Base-by-base conservation (phyloP, 495 filamentous ascomycete genomes). In the Penicillium dipodomyicola region DNA sequence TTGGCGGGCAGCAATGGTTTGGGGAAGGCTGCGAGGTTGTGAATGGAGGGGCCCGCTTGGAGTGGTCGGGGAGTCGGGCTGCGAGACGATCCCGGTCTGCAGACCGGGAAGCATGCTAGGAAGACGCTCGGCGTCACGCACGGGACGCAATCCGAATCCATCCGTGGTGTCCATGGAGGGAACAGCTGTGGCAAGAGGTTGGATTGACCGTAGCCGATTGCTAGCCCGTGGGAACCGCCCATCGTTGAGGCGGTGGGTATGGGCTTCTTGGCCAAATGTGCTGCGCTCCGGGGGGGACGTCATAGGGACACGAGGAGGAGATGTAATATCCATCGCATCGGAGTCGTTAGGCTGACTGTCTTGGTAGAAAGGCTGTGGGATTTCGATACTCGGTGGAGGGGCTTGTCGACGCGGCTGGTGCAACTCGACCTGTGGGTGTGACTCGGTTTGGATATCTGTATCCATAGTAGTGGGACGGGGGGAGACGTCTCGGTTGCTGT, bases 61-160 rank as follows among this genome's bases (percentile, higher is more conserved):
- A 1, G 94, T 98, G 11, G 92, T 96, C 1, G 94, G 94, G 10
- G 93, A 96, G 52, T 91, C 89, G 1, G 94, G 94, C 65, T 96
- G 94, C 8, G 94, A 96, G 23, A 85, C 81, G 49, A 91, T 75
- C 20, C 86, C 86, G 2, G 83, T 79, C 46, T 89, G 84, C 46
- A 89, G 72, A 8, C 86, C 82, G 2, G 91, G 86, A 30, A 90
- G 72, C 84, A 95, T 94, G 54, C 89, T 93, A 12, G 88, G 88
- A 17, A 97, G 80, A 48, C 93, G 85, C 63, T 97, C 93, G 37
- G 82, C 80, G 67, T 96, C 92, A 54, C 92, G 88, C 30, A 96
- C 87, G 15, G 90, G 90, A 19, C 91, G 83, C 47, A 91, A 67
- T 57, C 84, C 82, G 68, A 95, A 92, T 11, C 83, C 84, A 68